Percentiles rank a stretch among this genome's conserved stretches.
phyloP scores from a whole-genome alignment of 2,329 filamentous ascomycete genomes.

The Epichloe scottii region DNA sequence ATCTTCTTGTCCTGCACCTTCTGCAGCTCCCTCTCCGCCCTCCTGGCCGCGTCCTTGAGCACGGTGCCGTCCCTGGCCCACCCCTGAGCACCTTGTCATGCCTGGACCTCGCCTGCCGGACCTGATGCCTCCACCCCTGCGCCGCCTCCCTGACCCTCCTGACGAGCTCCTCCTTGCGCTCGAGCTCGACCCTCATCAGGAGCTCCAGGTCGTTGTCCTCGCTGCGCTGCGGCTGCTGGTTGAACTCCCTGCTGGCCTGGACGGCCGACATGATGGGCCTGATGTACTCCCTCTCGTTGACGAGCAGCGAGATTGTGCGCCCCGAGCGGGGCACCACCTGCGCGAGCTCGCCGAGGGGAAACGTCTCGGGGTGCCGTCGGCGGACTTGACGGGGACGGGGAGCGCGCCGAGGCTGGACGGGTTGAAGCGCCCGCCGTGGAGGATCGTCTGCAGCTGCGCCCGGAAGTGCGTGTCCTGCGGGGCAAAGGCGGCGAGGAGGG shows the following conservation, averaged over 20 bases:
- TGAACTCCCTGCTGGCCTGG: constrained; percentile 39
- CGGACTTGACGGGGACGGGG: constrained; percentile 24
- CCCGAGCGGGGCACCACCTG: constrained; percentile 37
- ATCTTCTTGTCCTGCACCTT: constrained; percentile 41
- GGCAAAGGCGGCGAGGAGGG: constrained; percentile 31
- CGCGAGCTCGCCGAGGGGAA: constrained; percentile 42
- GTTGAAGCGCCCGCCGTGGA: constrained; percentile 39
- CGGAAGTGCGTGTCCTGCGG: constrained; percentile 30
- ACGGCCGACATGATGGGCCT: constrained; percentile 44
- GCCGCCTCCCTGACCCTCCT: constrained; percentile 31
- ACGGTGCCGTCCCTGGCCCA: constrained; percentile 34
- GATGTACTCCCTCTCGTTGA: constrained; percentile 31
- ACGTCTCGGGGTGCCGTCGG: constrained; percentile 16
- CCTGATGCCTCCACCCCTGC: constrained; percentile 37
- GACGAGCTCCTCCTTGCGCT: constrained; percentile 34
- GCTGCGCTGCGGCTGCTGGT: constrained; percentile 47
- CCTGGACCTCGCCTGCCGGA: constrained; percentile 34
- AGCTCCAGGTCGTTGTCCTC: constrained; percentile 49
- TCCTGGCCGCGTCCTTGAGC: constrained; percentile 34
- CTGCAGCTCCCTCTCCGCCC: constrained; percentile 34
- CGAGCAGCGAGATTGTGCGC: constrained; percentile 28
- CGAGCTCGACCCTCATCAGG: constrained; percentile 39
- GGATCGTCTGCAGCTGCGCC: constrained; percentile 27
- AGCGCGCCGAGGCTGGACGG: constrained; percentile 35
- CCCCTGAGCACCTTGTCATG: constrained; percentile 34